Conservation (phyloP, 2,329 filamentous ascomycete species). For the Canariomyces notabilis region DNA sequence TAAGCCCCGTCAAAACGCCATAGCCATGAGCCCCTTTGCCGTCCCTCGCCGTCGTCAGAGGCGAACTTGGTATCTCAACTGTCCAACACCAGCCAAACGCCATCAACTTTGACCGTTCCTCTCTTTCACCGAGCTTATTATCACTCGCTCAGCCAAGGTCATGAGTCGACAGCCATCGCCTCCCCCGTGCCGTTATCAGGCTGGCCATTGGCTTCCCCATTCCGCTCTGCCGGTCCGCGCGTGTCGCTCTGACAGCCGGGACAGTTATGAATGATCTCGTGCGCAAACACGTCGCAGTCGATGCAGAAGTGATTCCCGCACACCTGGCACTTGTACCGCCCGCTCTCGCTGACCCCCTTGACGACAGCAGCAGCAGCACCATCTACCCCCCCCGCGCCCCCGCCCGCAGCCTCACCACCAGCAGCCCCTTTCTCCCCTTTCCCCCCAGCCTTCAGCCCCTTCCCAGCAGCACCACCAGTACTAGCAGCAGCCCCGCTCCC, state of each 20-base stretch:
- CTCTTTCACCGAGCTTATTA: too few species aligned
- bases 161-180: constrained; percentile 37
- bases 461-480: constrained; percentile 13
- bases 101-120: too few species aligned
- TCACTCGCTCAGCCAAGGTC: neutral
- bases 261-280: constrained; percentile 93
- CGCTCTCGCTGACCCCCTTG: constrained; percentile 76
- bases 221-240: constrained; percentile 23
- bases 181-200: neutral
- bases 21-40: too few species aligned
- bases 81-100: too few species aligned
- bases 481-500: too few species aligned
- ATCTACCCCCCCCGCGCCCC: constrained; percentile 2
- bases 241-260: constrained; percentile 71
- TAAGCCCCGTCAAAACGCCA: too few species aligned
- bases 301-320: constrained; percentile 93
- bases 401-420: neutral
- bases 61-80: too few species aligned
- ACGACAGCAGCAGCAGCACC: constrained; percentile 25
- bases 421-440: constrained; percentile 15
- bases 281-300: constrained; percentile 92
- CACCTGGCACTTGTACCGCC: constrained; percentile 82
- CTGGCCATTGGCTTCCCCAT: constrained; percentile 14
- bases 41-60: too few species aligned
- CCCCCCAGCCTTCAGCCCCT: constrained; percentile 15